phyloP scores from a whole-genome alignment of 2,329 filamentous ascomycete species.

The Penicillium hordei region DNA sequence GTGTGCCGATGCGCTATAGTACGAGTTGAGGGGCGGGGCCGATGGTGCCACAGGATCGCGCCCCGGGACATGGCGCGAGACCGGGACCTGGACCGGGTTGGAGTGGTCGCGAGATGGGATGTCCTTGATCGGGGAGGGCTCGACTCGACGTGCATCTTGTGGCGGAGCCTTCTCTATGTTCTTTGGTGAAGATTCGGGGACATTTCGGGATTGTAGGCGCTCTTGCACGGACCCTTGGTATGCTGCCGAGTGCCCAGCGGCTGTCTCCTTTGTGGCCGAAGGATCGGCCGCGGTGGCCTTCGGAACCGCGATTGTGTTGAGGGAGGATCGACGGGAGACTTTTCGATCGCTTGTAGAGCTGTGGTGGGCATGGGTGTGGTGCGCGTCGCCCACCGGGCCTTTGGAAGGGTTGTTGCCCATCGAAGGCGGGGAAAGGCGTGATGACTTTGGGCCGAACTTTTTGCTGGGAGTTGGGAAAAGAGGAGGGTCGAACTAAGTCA shows the following conservation, averaged over 20 bases:
- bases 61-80: constrained; percentile 30
- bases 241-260: constrained; percentile 40
- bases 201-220: constrained; percentile 42
- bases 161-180: constrained; percentile 26
- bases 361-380: constrained; percentile 28
- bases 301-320: constrained; percentile 40
- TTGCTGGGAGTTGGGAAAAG: constrained; percentile 11
- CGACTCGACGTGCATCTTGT: constrained; percentile 23
- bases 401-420: constrained; percentile 54
- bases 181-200: constrained; percentile 33
- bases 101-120: constrained; percentile 36
- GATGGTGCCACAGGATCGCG: constrained; percentile 41
- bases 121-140: constrained; percentile 24
- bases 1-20: constrained; percentile 43
- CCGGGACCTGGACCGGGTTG: constrained; percentile 42
- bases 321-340: constrained; percentile 42
- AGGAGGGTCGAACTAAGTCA: constrained; percentile 9
- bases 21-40: constrained; percentile 51
- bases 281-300: constrained; percentile 46
- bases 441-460: constrained; percentile 4
- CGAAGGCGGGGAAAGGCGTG: constrained; percentile 29
- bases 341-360: constrained; percentile 37
- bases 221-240: constrained; percentile 42
- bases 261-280: constrained; percentile 45
- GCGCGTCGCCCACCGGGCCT: constrained; percentile 35